Percentiles rank a stretch among this genome's conserved stretches.
These are phyloP conservation scores for Yamadazyma atlantica DNA, from an alignment of 1,139 yeast genomes.

Conservation along the genomic window DNA sequence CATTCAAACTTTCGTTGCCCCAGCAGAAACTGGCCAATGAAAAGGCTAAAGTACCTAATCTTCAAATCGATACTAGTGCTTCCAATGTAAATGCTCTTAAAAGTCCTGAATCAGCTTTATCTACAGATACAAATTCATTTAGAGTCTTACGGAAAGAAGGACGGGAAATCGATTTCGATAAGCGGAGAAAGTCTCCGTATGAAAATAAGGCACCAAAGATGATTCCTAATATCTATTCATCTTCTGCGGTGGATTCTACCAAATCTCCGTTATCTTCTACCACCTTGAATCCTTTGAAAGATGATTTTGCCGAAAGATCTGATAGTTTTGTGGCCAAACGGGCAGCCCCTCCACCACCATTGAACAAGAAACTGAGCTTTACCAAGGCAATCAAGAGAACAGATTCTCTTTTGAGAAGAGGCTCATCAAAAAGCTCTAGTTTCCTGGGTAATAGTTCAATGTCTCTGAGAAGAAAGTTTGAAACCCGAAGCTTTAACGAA, in stretches of 20 bases:
- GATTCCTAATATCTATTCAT: conserved; percentile 44
- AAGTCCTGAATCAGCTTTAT: conserved; percentile 7
- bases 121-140: conserved; percentile 38
- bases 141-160: conserved; percentile 66
- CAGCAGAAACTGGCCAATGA: conserved; percentile 15
- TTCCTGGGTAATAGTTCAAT: conserved; percentile 10
- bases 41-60: conserved; percentile 21
- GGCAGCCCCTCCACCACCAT: conserved; percentile 76
- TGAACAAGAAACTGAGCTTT: conserved; percentile 14
- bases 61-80: conserved; percentile 29
- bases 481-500: conserved; percentile 17
- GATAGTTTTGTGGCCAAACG: conserved; percentile 57
- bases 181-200: conserved; percentile 74
- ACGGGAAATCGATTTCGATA: conserved; percentile 78
- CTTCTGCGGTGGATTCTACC: conserved; percentile 33
- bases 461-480: conserved; percentile 18
- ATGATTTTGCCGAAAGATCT: conserved; percentile 19
- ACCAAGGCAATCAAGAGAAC: conserved; percentile 9
- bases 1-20: conserved; percentile 24
- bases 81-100: not conserved
- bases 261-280: conserved; percentile 42
- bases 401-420: conserved; percentile 10
- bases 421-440: conserved; percentile 10
- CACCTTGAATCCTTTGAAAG: conserved; percentile 32
- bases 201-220: conserved; percentile 45